Evolutionary conservation across 768 basidiomycete genomes (phyloP).

Genomic region (Mycena rebaudengoi): DNA sequence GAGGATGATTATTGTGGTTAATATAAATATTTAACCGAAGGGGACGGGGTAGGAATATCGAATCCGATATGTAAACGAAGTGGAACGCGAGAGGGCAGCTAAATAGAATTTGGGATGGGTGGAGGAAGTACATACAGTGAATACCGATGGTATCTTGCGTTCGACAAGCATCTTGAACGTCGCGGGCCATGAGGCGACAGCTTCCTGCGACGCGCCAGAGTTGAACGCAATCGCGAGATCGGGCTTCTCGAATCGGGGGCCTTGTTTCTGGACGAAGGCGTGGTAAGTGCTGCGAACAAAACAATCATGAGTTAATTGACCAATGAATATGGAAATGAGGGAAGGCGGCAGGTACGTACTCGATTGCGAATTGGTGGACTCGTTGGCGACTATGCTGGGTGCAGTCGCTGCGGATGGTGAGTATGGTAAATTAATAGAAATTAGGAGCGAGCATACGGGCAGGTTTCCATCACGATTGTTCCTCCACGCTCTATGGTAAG

Average conservation of each 20-base stretch:
- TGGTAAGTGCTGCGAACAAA: slow-evolving; percentile 20
- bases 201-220: slow-evolving; percentile 9
- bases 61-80: too few species aligned
- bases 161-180: slow-evolving; percentile 15
- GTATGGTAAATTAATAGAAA: not conserved
- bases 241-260: slow-evolving; percentile 8
- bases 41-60: too few species aligned
- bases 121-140: slow-evolving; percentile 16
- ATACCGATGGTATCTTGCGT: slow-evolving; percentile 6
- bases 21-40: too few species aligned
- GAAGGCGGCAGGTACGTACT: too few species aligned
- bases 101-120: too few species aligned
- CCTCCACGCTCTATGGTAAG: not conserved
- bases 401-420: slow-evolving; percentile 6
- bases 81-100: too few species aligned
- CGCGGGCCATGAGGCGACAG: not conserved
- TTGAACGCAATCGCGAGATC: slow-evolving; percentile 23
- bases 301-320: not conserved
- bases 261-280: slow-evolving; percentile 5
- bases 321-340: not conserved
- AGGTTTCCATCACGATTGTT: slow-evolving; percentile 1
- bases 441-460: slow-evolving; percentile 7
- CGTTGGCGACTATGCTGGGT: slow-evolving; percentile 5
- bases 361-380: slow-evolving; percentile 5
- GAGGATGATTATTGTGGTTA: too few species aligned